Evolutionary conservation across 345 rosid species (phyloP).

Genomic region (Rhodomyrtus tomentosa): DNA sequence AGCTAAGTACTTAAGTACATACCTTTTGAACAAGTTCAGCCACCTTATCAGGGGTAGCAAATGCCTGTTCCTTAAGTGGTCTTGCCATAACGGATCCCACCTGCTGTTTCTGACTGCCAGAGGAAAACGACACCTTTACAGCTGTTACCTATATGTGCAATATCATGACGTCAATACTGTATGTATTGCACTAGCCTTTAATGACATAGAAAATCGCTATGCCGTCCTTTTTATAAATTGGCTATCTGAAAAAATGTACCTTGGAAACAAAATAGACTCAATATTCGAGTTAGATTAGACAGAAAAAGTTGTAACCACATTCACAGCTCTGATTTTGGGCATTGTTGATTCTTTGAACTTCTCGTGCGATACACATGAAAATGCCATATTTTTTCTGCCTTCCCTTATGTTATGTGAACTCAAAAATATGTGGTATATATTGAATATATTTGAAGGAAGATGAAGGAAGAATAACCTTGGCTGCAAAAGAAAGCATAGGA

Average conservation of each 20-base stretch:
- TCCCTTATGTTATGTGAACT: not conserved
- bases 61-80: constrained; percentile 94
- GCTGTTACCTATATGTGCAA: constrained; percentile 63
- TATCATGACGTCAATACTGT: not conserved
- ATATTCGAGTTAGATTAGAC: not conserved
- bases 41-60: constrained; percentile 90
- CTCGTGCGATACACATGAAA: not conserved
- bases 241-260: not conserved
- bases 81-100: constrained; percentile 62
- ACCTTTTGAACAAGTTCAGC: constrained; percentile 96
- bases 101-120: constrained; percentile 47
- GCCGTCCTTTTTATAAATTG: not conserved
- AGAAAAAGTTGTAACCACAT: not conserved
- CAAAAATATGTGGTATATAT: not conserved
- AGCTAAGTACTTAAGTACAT: not conserved
- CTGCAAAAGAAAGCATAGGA: constrained; percentile 96
- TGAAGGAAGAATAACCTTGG: constrained; percentile 51
- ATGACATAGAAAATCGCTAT: no score
- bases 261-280: not conserved
- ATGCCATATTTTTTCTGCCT: not conserved
- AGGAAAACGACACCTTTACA: constrained; percentile 65
- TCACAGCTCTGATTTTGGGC: not conserved
- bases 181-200: not conserved
- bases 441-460: not conserved
- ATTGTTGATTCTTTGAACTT: not conserved